Percentiles rank a stretch among this genome's conserved stretches.
These are phyloP conservation scores for Apostasia ramifera DNA, from an alignment of 106 monocot species.

Conservation along the genomic window DNA sequence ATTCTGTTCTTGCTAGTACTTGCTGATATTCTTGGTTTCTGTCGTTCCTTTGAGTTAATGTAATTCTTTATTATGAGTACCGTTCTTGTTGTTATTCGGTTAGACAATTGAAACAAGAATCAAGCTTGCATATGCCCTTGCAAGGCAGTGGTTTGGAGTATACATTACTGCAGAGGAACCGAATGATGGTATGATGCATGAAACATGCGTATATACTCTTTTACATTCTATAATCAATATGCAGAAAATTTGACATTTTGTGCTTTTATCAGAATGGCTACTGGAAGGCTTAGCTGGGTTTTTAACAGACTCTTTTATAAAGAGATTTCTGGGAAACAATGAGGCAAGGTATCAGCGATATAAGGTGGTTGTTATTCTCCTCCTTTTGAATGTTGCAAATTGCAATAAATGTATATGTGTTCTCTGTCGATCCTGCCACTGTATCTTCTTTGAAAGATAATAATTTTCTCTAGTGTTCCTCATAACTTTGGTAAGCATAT, in stretches of 20 bases:
- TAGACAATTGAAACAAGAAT: slow-evolving; percentile 88
- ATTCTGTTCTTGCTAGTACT: background rate
- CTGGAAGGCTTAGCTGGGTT: slow-evolving; percentile 93
- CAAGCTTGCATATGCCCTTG: slow-evolving; percentile 92
- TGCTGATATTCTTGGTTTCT: background rate
- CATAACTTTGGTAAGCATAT: too few relatives aligned
- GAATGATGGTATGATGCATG: slow-evolving; percentile 58
- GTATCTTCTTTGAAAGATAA: too few relatives aligned
- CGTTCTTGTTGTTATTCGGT: background rate
- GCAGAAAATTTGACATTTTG: background rate
- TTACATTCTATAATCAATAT: background rate
- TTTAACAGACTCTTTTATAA: slow-evolving; percentile 81
- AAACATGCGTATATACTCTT: background rate
- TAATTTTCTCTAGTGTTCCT: too few relatives aligned
- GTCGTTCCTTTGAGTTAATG: background rate
- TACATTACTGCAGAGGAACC: slow-evolving; percentile 68
- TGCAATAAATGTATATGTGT: too few relatives aligned
- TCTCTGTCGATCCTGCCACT: too few relatives aligned
- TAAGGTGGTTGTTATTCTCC: slow-evolving; percentile 47
- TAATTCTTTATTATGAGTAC: background rate
- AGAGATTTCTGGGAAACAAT: slow-evolving; percentile 87
- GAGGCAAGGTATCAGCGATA: slow-evolving; percentile 87
- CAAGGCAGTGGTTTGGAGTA: slow-evolving; percentile 96
- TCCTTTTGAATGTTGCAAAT: too few relatives aligned
- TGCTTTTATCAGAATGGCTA: slow-evolving; percentile 70